Evolutionary conservation across 2,329 filamentous ascomycete genomes (phyloP).

Genomic region (Trichoderma sp.): DNA sequence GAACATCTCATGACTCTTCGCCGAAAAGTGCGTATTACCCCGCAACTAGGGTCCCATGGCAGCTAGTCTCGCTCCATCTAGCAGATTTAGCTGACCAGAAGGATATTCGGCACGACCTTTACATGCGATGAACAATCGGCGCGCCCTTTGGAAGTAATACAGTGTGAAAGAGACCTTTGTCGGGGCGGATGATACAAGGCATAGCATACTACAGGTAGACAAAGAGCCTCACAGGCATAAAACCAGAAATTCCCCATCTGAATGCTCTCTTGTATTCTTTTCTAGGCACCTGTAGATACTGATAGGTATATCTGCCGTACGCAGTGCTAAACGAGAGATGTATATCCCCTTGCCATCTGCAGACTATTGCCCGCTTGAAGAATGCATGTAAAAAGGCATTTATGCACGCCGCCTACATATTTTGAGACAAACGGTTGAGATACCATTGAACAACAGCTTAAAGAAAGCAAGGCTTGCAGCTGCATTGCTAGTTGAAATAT

Average conservation of each 20-base stretch:
- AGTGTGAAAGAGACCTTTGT: neutral
- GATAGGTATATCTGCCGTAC: neutral
- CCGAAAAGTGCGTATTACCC: neutral
- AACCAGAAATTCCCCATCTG: neutral
- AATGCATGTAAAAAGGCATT: neutral
- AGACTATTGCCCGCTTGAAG: neutral
- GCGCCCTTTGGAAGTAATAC: neutral
- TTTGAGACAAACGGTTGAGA: neutral
- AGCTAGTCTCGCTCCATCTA: neutral
- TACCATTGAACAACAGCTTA: neutral
- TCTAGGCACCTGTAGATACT: neutral
- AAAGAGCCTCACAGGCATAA: neutral
- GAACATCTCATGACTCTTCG: constrained; percentile 9
- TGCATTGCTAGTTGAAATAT: neutral
- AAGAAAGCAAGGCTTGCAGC: neutral
- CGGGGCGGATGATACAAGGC: neutral
- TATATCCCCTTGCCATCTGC: neutral
- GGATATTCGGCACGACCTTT: neutral
- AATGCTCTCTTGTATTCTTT: constrained; percentile 11
- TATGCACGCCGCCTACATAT: neutral
- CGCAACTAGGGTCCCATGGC: neutral
- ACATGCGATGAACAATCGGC: neutral
- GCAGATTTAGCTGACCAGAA: neutral
- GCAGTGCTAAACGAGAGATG: neutral
- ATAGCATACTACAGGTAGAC: neutral